Base-by-base conservation (phyloP, 768 basidiomycete genomes). In the Fomitopsis serialis region DNA sequence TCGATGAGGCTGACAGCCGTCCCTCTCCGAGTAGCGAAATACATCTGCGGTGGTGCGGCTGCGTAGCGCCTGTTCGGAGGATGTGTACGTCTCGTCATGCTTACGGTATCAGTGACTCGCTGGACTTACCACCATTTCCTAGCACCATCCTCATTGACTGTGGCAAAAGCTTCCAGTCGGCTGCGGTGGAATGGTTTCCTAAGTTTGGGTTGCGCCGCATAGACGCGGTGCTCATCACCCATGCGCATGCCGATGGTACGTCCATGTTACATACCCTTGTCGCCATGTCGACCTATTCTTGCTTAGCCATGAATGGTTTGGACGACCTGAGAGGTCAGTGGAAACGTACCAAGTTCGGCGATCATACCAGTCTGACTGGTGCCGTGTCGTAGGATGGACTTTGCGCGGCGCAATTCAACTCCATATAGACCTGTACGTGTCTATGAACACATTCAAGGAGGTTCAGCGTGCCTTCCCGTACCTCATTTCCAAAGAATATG, bases 111-210 rank as follows among this genome's bases (percentile, higher is more conserved):
- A 15, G 19, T 40, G 29, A 32, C n/a, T n/a, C n/a, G 11, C 5
- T 32, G 11, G 29, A 22, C 23, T n/a, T 24, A 23, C 12, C 12
- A 3, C 45, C 19, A 42, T 19, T 12, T 50, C 10, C 42, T 56
- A 89, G 87, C 62, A 91, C 87, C 15, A 76, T 93, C 52, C 78
- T 92, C 13, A 82, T 93, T 60, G 91, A 93, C 69, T 87, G 83
- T 19, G 91, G 91, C 48, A 93, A 93, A 72, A 91, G 84, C 53
- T 93, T 92, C 67, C 81, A 83, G 62, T 72, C 72, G 11, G 72
- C 78, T 24, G 76, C 78, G 5, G 54, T 74, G 32, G 76, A 80
- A 60, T 77, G 76, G 74, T 83, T 84, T 62, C 89, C 90, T 1
- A 82, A 82, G 65, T 85, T 87, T 65, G 82, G 81, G 2, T 70